Conservation (phyloP, 2,329 filamentous ascomycete genomes). For the Colletotrichum incanum region DNA sequence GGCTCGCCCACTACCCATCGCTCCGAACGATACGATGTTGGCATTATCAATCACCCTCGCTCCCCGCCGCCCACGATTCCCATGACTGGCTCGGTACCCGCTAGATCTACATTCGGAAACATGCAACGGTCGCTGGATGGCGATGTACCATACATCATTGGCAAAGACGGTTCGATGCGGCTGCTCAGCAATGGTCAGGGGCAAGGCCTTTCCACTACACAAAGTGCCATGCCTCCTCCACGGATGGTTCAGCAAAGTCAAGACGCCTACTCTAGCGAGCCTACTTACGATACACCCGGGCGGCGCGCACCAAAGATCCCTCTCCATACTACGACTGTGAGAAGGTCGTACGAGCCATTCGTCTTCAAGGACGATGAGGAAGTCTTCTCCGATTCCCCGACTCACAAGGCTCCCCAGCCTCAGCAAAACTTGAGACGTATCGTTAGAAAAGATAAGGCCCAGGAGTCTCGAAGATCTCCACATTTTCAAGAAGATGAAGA, state of each 20-base stretch:
- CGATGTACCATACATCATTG: conserved; percentile 51
- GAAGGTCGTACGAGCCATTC: conserved; percentile 48
- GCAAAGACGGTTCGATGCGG: conserved; percentile 57
- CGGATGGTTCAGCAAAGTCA: conserved; percentile 45
- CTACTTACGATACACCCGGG: conserved; percentile 40
- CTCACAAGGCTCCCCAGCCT: conserved; percentile 38
- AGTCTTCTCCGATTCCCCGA: conserved; percentile 48
- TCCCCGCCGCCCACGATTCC: conserved; percentile 26
- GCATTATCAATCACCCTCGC: conserved; percentile 31
- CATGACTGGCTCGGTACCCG: background rate
- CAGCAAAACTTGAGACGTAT: conserved; percentile 36
- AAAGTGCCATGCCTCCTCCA: conserved; percentile 42
- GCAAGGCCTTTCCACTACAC: conserved; percentile 45
- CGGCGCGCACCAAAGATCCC: conserved; percentile 54
- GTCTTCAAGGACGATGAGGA: conserved; percentile 47
- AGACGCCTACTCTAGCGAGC: conserved; percentile 19
- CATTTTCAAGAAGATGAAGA: conserved; percentile 24
- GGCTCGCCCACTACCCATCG: conserved; percentile 40
- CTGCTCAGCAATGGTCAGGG: conserved; percentile 48
- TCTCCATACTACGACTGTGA: conserved; percentile 55
- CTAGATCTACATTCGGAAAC: background rate
- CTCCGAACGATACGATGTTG: conserved; percentile 32
- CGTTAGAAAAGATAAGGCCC: conserved; percentile 15
- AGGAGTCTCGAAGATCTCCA: background rate
- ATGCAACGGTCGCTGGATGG: conserved; percentile 31